A percentile compares a stretch with the other conserved stretches of the same genome.
These are phyloP conservation scores for Gomphus sp. DNA, from an alignment of 1,284 basidiomycete species.

Conservation along the genomic window DNA sequence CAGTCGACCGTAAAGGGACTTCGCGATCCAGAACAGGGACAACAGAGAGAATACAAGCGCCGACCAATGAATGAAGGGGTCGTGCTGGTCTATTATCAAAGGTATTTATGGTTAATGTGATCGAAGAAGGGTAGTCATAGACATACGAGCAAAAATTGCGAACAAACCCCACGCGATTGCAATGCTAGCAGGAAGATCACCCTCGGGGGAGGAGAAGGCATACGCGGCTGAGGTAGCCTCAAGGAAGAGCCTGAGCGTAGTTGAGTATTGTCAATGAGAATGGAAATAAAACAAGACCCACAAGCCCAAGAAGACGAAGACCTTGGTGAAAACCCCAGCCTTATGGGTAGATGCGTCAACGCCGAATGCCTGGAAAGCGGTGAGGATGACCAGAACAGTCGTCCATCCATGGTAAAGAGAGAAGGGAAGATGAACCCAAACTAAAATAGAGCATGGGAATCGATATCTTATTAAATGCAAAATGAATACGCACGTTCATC, in stretches of 20 bases:
- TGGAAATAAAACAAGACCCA: slow-evolving; percentile 23
- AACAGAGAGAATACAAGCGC: slow-evolving; percentile 82
- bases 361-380: slow-evolving; percentile 88
- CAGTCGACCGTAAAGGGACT: slow-evolving; percentile 52
- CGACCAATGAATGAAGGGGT: slow-evolving; percentile 80
- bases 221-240: slow-evolving; percentile 89
- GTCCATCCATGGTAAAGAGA: slow-evolving; percentile 95
- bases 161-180: slow-evolving; percentile 80
- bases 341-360: slow-evolving; percentile 55
- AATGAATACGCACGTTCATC: slow-evolving; percentile 46
- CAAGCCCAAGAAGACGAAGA: slow-evolving; percentile 87
- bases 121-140: slow-evolving; percentile 17
- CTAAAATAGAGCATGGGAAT: slow-evolving; percentile 10
- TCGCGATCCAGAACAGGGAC: slow-evolving; percentile 75
- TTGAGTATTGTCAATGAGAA: background rate
- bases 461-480: slow-evolving; percentile 6
- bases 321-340: slow-evolving; percentile 85
- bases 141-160: slow-evolving; percentile 57
- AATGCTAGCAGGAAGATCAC: slow-evolving; percentile 83
- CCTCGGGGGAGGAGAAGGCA: slow-evolving; percentile 82
- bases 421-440: slow-evolving; percentile 81
- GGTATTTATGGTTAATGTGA: too few relatives aligned
- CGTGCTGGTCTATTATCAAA: slow-evolving; percentile 32
- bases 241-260: slow-evolving; percentile 67
- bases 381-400: slow-evolving; percentile 82